Evolutionary conservation across 1,284 basidiomycete genomes (phyloP).

Genomic region (Vanrija pseudolonga): DNA sequence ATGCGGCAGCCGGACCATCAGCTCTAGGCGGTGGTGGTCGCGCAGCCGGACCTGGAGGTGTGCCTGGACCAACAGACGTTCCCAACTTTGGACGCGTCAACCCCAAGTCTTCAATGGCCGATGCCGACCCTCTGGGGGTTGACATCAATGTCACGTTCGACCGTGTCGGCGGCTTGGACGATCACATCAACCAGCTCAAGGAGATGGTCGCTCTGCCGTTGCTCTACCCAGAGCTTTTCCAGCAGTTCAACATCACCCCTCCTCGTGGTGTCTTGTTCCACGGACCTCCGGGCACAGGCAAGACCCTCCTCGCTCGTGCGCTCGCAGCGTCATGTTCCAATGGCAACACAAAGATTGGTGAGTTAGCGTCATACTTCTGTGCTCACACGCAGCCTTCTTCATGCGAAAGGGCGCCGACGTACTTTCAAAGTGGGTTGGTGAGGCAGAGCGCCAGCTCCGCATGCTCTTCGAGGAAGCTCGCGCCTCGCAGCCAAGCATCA

Average conservation of each 20-base stretch:
- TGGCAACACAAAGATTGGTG: slow-evolving; percentile 84
- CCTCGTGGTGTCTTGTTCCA: slow-evolving; percentile 97
- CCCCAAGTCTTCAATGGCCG: slow-evolving; percentile 68
- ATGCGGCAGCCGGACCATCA: slow-evolving; percentile 3
- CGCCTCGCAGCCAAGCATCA: slow-evolving; percentile 90
- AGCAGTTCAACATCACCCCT: slow-evolving; percentile 89
- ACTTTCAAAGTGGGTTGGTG: slow-evolving; percentile 98
- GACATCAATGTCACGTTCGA: slow-evolving; percentile 93
- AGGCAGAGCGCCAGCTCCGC: slow-evolving; percentile 93
- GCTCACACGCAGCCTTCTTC: slow-evolving; percentile 72
- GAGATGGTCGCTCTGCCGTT: slow-evolving; percentile 98
- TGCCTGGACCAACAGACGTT: slow-evolving; percentile 58
- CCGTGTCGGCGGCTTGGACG: slow-evolving; percentile 93
- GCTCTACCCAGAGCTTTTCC: slow-evolving; percentile 96
- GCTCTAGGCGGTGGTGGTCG: neutral
- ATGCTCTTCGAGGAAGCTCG: slow-evolving; percentile 95
- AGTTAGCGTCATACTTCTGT: slow-evolving; percentile 32
- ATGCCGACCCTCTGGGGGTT: slow-evolving; percentile 92
- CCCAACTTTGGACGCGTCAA: slow-evolving; percentile 47
- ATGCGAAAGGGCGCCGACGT: slow-evolving; percentile 99
- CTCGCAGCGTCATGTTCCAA: slow-evolving; percentile 89
- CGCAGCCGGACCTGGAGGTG: slow-evolving; percentile 59
- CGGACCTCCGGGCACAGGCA: slow-evolving; percentile 84
- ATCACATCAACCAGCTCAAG: slow-evolving; percentile 94
- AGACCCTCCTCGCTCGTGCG: slow-evolving; percentile 88